These are phyloP conservation scores for Pezicula neosporulosa DNA, from an alignment of 2,329 filamentous ascomycete species.

Conservation along the genomic window DNA sequence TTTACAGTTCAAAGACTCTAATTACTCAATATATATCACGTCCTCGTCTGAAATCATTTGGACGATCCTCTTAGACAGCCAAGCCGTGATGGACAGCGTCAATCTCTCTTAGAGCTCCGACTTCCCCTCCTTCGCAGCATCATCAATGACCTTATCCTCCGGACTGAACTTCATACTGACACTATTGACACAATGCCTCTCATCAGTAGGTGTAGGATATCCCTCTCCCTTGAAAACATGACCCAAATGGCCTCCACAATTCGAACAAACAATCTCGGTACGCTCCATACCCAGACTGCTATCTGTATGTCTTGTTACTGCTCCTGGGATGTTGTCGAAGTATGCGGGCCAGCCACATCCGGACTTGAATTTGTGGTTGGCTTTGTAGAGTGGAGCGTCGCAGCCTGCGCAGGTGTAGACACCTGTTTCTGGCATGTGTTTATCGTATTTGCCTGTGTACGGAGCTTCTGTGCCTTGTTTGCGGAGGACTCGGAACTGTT, in stretches of 20 bases:
- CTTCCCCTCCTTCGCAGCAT: slow-evolving; percentile 31
- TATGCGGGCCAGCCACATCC: slow-evolving; percentile 98
- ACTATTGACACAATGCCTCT: slow-evolving; percentile 96
- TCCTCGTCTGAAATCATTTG: too few species aligned
- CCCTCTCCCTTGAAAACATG: slow-evolving; percentile 93
- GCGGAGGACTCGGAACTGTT: slow-evolving; percentile 92
- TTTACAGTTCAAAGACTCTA: too few species aligned
- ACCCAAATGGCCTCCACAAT: slow-evolving; percentile 88
- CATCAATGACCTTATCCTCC: slow-evolving; percentile 52
- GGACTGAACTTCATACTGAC: slow-evolving; percentile 79
- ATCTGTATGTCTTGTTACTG: slow-evolving; percentile 80
- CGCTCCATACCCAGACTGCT: slow-evolving; percentile 74
- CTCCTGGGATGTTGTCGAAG: slow-evolving; percentile 90
- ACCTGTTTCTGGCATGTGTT: slow-evolving; percentile 73
- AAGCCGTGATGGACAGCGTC: too few species aligned
- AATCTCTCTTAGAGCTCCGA: slow-evolving; percentile 16
- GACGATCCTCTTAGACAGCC: too few species aligned
- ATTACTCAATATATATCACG: too few species aligned
- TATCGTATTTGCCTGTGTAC: slow-evolving; percentile 79
- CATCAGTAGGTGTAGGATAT: slow-evolving; percentile 81
- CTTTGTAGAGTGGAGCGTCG: slow-evolving; percentile 84
- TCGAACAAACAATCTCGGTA: slow-evolving; percentile 91
- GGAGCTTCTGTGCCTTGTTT: slow-evolving; percentile 88
- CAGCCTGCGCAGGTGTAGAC: slow-evolving; percentile 88
- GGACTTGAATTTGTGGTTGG: slow-evolving; percentile 91